Base-by-base conservation (phyloP, 2,329 filamentous ascomycete species). In the Drechslerella coelobrocha region DNA sequence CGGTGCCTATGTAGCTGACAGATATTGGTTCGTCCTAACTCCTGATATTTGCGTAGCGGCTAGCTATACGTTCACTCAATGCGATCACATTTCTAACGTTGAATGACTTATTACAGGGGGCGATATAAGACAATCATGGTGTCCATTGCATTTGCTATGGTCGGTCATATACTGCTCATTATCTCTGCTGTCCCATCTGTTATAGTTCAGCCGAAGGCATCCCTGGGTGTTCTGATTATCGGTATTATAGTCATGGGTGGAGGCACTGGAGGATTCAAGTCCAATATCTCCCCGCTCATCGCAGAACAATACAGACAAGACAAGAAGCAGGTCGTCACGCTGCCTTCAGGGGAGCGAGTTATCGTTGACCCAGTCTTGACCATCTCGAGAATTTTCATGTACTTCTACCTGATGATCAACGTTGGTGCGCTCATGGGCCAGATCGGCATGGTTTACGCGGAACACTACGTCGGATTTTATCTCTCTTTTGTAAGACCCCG, bases 61-160 rank as follows among this genome's bases (percentile, higher is more conserved):
- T 86, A 74, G 82, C 84, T 75, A 8, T 10, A 23, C 6, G n/a
- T n/a, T 59, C 53, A 54, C 24, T 41, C 5, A 34, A 26, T 21
- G 23, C 21, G 8, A 21, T 19, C 4, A 23, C 5, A 17, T 19
- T 45, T 19, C 41, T 21, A 6, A 45, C 41, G 41, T 7, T 39
- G 41, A 19, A 17, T 14, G n/a, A 41, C n/a, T 34, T 10, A 21
- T 9, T 85, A 85, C 69, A 81, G 85, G 26, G 85, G 85, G 57
- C 84, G 84, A 75, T 86, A 84, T 80, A 85, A 84, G 78, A 85
- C 85, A n/a, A 86, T 87, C 68, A 79, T 84, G 68, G 75, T 83
- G 41, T 80, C 80, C 50, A 79, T 81, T 34, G 77, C 76, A n/a
- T 79, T 81, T 66, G 79, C 80, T 29, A 80, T 85, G 76, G 68